A percentile compares a stretch with the other conserved stretches of the same genome.
phyloP scores from a whole-genome alignment of 75 land plant genomes.

The Azolla pinnata region DNA sequence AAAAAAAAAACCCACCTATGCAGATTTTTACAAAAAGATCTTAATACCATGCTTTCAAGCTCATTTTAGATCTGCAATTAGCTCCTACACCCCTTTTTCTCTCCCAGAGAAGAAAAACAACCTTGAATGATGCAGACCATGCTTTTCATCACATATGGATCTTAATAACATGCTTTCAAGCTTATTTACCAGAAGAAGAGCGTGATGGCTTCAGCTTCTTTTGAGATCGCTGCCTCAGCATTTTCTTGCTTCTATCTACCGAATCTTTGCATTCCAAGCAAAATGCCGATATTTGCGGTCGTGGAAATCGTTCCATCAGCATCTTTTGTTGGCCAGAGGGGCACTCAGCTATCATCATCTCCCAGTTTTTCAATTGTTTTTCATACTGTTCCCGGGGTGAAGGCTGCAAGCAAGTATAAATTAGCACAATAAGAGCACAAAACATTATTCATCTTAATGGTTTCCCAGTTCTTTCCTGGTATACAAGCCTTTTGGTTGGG shows the following conservation, averaged over 20 bases:
- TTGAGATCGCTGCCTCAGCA: slow-evolving; percentile 56
- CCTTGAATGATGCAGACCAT: too few species aligned
- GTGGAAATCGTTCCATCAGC: slow-evolving; percentile 23
- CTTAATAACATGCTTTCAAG: too few species aligned
- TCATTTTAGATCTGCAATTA: too few species aligned
- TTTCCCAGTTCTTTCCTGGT: too few species aligned
- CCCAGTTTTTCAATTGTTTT: slow-evolving; percentile 61
- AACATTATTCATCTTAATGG: background rate
- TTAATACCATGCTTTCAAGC: too few species aligned
- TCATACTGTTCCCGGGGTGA: slow-evolving; percentile 86
- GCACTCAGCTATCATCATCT: slow-evolving; percentile 25
- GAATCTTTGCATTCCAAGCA: slow-evolving; percentile 79
- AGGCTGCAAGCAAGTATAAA: slow-evolving; percentile 45
- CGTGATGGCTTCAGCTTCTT: slow-evolving; percentile 33
- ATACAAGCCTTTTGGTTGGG: too few species aligned
- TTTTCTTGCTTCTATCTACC: slow-evolving; percentile 52
- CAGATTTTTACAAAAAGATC: too few species aligned
- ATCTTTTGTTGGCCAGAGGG: slow-evolving; percentile 25
- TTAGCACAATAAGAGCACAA: background rate
- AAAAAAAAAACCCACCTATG: too few species aligned
- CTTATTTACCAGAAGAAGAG: slow-evolving; percentile 10
- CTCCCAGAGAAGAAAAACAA: too few species aligned
- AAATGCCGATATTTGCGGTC: slow-evolving; percentile 84
- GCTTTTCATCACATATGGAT: too few species aligned
- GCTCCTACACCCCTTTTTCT: too few species aligned